A percentile compares a stretch with the other conserved stretches of the same genome.
These are phyloP conservation scores for Phytophthora ohioensis DNA, from an alignment of 352 stramenopile species.

Conservation along the genomic window DNA sequence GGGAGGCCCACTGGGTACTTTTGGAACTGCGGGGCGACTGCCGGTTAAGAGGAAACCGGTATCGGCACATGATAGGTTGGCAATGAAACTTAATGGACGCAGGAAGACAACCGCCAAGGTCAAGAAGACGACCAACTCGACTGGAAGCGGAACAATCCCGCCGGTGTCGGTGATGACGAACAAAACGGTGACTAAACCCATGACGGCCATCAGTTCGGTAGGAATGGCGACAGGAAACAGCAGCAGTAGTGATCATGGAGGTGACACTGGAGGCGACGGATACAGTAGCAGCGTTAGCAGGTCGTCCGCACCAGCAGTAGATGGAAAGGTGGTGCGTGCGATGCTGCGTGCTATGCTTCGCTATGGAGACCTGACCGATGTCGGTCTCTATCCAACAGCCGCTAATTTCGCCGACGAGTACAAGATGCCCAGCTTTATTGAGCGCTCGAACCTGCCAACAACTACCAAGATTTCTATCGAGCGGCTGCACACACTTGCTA, in stretches of 20 bases:
- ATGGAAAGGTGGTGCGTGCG: constrained; percentile 76
- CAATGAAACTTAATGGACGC: constrained; percentile 78
- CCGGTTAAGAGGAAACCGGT: constrained; percentile 72
- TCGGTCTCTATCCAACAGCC: constrained; percentile 60
- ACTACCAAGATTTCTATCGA: constrained; percentile 69
- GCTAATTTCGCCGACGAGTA: constrained; percentile 81
- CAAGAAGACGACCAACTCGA: constrained; percentile 50
- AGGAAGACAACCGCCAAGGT: constrained; percentile 50
- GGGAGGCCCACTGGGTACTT: constrained; percentile 70
- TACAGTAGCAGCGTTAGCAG: constrained; percentile 48
- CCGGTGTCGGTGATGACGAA: constrained; percentile 63
- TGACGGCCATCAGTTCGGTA: constrained; percentile 29
- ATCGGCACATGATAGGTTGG: constrained; percentile 74
- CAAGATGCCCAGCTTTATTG: constrained; percentile 79
- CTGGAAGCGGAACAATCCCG: constrained; percentile 49
- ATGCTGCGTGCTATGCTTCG: constrained; percentile 76
- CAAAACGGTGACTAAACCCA: constrained; percentile 41
- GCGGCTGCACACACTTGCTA: constrained; percentile 60
- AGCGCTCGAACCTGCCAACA: constrained; percentile 63
- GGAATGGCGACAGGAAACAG: constrained; percentile 28
- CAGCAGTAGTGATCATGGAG: constrained; percentile 53
- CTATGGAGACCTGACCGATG: constrained; percentile 83
- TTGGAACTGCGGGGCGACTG: constrained; percentile 46
- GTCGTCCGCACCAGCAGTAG: constrained; percentile 31
- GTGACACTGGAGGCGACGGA: constrained; percentile 41